A percentile compares a stretch with the other conserved stretches of the same genome.
Conservation (phyloP, 2,329 filamentous ascomycete species). For the Penicillium sclerotigenum region DNA sequence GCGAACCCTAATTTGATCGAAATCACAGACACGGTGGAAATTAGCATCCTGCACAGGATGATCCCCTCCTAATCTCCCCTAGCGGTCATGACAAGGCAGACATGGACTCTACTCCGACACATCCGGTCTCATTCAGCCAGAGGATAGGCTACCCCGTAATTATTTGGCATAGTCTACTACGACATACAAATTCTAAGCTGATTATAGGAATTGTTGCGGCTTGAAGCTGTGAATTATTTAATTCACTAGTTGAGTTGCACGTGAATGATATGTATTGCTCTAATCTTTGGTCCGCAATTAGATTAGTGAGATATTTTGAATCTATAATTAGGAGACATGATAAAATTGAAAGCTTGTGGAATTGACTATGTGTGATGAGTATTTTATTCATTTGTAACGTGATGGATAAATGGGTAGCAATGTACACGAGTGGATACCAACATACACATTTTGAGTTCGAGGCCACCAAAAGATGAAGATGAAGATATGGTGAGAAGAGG, state of each 20-base stretch:
- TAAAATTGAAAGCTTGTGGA: background rate
- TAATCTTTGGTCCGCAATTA: background rate
- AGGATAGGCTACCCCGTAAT: background rate
- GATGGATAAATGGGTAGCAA: slow-evolving; percentile 2
- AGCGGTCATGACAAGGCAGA: background rate
- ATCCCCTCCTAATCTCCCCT: background rate
- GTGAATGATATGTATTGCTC: background rate
- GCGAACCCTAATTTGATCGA: background rate
- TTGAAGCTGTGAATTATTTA: background rate
- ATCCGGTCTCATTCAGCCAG: background rate
- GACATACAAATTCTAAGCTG: too few species aligned
- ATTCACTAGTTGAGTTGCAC: background rate
- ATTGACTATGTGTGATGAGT: background rate
- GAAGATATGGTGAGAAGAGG: background rate
- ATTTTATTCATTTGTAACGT: slow-evolving; percentile 3
- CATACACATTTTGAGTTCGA: background rate
- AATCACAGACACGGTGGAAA: background rate
- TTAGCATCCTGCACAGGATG: background rate
- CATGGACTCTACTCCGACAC: background rate
- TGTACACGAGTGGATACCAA: background rate
- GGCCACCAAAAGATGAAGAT: background rate
- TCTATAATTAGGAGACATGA: background rate
- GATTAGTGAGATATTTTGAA: background rate
- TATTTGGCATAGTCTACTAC: background rate
- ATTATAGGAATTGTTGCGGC: background rate